Evolutionary conservation across 495 filamentous ascomycete species (phyloP).

Genomic region (Aspergillus kassunensis): DNA sequence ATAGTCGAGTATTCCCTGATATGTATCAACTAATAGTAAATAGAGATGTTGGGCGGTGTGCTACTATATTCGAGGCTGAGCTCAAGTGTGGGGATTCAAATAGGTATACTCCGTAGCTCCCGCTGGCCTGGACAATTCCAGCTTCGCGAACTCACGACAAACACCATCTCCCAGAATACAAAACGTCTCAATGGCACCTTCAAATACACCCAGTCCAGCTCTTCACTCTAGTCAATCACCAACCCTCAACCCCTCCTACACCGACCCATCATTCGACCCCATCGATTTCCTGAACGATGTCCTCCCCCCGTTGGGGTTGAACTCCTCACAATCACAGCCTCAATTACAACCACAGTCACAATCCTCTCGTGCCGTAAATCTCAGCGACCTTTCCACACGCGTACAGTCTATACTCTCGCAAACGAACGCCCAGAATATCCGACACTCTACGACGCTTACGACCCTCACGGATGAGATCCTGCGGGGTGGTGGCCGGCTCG

Average conservation of each 20-base stretch:
- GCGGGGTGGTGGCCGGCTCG: slow-evolving; percentile 75
- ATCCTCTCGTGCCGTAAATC: slow-evolving; percentile 49
- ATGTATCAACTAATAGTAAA: background rate
- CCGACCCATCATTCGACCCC: slow-evolving; percentile 69
- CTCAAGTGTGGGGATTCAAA: background rate
- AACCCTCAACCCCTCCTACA: slow-evolving; percentile 41
- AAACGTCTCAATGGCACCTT: slow-evolving; percentile 15
- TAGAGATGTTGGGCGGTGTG: background rate
- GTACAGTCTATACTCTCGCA: slow-evolving; percentile 81
- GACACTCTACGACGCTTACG: slow-evolving; percentile 77
- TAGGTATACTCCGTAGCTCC: background rate
- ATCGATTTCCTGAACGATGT: slow-evolving; percentile 75
- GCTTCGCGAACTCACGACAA: background rate
- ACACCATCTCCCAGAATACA: background rate
- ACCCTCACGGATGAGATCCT: slow-evolving; percentile 93
- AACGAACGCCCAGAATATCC: slow-evolving; percentile 79
- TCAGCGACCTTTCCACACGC: slow-evolving; percentile 74
- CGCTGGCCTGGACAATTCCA: too few relatives aligned
- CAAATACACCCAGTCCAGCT: slow-evolving; percentile 19
- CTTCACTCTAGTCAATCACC: background rate
- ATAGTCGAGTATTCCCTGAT: background rate
- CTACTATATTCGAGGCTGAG: background rate
- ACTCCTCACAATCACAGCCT: too few relatives aligned
- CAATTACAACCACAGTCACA: slow-evolving; percentile 38
- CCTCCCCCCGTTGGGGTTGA: slow-evolving; percentile 54